Base-by-base conservation (phyloP, 2,329 filamentous ascomycete genomes). In the Penicillium sp. region DNA sequence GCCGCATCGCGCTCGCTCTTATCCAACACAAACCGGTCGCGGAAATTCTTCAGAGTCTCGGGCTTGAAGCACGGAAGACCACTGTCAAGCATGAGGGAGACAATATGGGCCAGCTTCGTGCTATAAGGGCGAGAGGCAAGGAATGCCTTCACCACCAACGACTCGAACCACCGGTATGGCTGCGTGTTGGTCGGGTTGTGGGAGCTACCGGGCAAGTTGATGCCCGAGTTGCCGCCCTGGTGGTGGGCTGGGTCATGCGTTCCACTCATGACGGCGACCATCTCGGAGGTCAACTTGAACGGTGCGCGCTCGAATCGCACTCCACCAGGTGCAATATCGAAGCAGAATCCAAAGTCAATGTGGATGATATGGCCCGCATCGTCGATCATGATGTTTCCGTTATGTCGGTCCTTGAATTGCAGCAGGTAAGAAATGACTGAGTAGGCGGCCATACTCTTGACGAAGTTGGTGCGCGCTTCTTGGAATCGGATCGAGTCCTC, bases 341-440 rank as follows among this genome's bases (percentile, higher is more conserved):
- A 99, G 79, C 93, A 97, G 84, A 99, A 99, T 10, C 94, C 94
- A 71, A 99, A 99, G 75, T 99, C 94, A 67, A 99, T 97, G 79
- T 99, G 94, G 54, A 99, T 85, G 69, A 99, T 96, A 77, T 99
- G 94, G 4, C 95, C 94, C 0, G 89, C 90, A 70, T 97, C 93
- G 74, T 99, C 93, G 62, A 99, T 88, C 95, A 99, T 99, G 80
- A 99, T 99, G 80, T 99, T 99, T 61, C 94, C 94, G 75, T 99
- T 99, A 79, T 99, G 94, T 3, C 94, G 88, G 73, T 99, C 94
- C 77, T 99, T 99, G 87, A 99, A 97, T 71, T 99, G 95, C 38
- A 99, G 81, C 15, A 99, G 82, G 78, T 96, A 99, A 0, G 91
- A 95, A 64, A 99, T 97, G 69, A 99, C 89, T 19, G 90, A 95